These are phyloP conservation scores for Leishmania aethiopica DNA, from an alignment of 208 protist species.

Conservation along the genomic window DNA sequence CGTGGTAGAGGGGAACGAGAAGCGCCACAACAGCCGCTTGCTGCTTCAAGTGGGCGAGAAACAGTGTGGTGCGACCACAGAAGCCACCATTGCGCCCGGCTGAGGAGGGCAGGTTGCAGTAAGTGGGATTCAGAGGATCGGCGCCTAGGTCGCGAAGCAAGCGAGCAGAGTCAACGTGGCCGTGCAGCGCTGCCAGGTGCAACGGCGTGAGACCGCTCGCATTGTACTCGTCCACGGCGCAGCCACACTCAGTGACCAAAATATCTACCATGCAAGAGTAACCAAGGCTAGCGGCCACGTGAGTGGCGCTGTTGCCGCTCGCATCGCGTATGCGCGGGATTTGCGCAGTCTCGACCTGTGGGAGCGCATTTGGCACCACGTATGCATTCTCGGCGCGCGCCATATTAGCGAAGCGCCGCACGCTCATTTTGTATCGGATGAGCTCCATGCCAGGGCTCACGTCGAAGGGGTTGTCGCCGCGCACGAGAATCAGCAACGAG, in stretches of 20 bases:
- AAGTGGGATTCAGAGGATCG: conserved; percentile 23
- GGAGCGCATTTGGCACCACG: conserved; percentile 27
- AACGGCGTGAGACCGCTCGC: conserved; percentile 42
- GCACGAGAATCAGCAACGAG: conserved; percentile 47
- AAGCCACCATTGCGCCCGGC: conserved; percentile 9
- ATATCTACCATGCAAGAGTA: conserved; percentile 28
- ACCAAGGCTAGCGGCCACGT: conserved; percentile 50
- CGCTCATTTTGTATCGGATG: conserved; percentile 35
- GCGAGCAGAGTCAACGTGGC: conserved; percentile 40
- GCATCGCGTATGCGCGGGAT: conserved; percentile 35
- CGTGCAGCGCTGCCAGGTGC: conserved; percentile 46
- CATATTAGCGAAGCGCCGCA: conserved; percentile 2
- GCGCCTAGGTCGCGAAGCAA: conserved; percentile 37
- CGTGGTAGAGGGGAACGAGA: conserved; percentile 14
- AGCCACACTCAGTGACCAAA: conserved; percentile 44
- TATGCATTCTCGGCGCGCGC: conserved; percentile 40
- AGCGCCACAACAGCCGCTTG: conserved; percentile 24
- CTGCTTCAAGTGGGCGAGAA: conserved; percentile 52
- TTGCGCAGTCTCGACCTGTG: conserved; percentile 33
- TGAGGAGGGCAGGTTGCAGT: neutral
- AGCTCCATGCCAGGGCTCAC: conserved; percentile 60
- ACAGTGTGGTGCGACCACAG: conserved; percentile 35
- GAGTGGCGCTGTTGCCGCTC: conserved; percentile 44
- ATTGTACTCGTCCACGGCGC: conserved; percentile 42
- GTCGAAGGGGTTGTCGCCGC: conserved; percentile 65